These are phyloP conservation scores for Debaryomyces coudertii DNA, from an alignment of 1,139 yeast genomes.

Conservation along the genomic window DNA sequence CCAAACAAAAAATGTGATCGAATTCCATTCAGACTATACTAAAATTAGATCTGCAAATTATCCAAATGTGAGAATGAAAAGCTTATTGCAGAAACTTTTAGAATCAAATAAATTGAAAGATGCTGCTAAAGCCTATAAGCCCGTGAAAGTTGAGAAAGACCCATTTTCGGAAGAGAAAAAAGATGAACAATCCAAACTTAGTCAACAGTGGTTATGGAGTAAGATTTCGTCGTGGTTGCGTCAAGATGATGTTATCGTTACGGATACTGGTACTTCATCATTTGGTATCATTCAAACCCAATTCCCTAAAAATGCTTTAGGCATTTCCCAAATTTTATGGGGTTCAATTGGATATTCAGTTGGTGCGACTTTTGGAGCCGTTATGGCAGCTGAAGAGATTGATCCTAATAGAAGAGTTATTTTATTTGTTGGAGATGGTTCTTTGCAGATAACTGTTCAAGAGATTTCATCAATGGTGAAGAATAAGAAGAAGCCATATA, in stretches of 20 bases:
- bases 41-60: conserved; percentile 39
- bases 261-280: conserved; percentile 48
- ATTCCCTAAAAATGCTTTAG: conserved; percentile 38
- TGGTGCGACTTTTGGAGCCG: conserved; percentile 36
- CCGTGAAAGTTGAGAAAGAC: conserved; percentile 21
- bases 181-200: conserved; percentile 20
- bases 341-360: conserved; percentile 38
- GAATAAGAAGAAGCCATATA: conserved; percentile 33
- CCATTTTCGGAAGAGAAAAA: conserved; percentile 16
- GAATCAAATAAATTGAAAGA: conserved; percentile 19
- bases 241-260: conserved; percentile 39
- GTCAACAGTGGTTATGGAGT: conserved; percentile 43
- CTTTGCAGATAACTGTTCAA: conserved; percentile 47
- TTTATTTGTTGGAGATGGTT: conserved; percentile 46
- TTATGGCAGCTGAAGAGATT: conserved; percentile 37
- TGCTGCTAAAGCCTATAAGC: conserved; percentile 20
- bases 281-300: conserved; percentile 44
- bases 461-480: conserved; percentile 44
- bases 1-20: conserved; percentile 39
- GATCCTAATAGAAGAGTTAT: conserved; percentile 38
- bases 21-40: conserved; percentile 44
- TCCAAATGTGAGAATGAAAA: conserved; percentile 43
- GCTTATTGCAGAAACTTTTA: conserved; percentile 26
- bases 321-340: conserved; percentile 44
- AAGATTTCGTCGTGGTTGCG: conserved; percentile 35